phyloP scores from a whole-genome alignment of 192 early-diverging fungal species.

The Podila verticillata region DNA sequence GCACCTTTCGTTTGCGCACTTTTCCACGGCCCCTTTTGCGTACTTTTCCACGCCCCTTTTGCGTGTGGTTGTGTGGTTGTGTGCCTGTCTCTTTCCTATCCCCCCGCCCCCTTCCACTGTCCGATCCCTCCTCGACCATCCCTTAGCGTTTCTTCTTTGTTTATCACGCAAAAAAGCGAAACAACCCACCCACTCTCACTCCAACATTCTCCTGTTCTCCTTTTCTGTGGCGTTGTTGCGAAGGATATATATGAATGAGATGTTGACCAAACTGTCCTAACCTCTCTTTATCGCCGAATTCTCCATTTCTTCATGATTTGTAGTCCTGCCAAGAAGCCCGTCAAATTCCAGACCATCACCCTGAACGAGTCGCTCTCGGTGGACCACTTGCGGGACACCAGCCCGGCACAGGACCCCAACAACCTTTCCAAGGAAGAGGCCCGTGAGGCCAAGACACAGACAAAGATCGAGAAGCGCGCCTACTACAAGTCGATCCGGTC shows the following conservation, averaged over 20 bases:
- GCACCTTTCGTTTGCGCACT: background rate
- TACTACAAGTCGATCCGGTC: conserved; percentile 47
- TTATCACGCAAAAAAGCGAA: too few species aligned
- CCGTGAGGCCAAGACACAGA: conserved; percentile 27
- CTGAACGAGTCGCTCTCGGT: conserved; percentile 29
- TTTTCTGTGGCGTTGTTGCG: background rate
- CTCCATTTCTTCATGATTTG: too few species aligned
- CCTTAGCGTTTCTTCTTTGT: too few species aligned
- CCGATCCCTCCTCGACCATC: too few species aligned
- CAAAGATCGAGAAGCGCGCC: conserved; percentile 37
- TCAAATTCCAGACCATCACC: conserved; percentile 32
- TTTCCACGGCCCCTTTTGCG: too few species aligned
- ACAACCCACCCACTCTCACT: too few species aligned
- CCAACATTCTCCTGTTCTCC: background rate
- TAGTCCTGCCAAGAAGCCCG: conserved; percentile 21
- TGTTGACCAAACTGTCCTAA: background rate
- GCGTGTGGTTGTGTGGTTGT: too few species aligned
- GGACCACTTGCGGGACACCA: conserved; percentile 18
- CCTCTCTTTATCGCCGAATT: background rate
- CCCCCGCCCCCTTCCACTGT: too few species aligned
- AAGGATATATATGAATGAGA: too few species aligned
- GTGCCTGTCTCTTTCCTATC: too few species aligned
- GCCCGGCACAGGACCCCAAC: background rate
- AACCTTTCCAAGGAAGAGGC: conserved; percentile 1
- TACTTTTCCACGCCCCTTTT: too few species aligned